phyloP scores from a whole-genome alignment of 148 eudicot species.

The Salicornia ramosissima region DNA sequence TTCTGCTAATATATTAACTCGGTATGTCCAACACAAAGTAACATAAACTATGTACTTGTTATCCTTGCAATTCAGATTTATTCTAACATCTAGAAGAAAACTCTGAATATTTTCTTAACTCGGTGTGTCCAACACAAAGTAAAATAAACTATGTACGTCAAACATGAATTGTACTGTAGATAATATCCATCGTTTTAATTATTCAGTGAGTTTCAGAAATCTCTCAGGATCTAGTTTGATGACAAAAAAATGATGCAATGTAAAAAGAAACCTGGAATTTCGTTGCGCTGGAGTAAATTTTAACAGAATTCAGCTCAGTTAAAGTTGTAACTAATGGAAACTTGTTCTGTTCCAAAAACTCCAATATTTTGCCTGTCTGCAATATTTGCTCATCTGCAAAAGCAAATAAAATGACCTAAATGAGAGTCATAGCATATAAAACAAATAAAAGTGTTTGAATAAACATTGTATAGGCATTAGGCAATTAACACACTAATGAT shows the following conservation, averaged over 20 bases:
- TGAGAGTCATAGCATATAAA: slow-evolving; percentile 4
- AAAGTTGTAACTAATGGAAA: slow-evolving; percentile 80
- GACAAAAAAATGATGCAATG: not conserved
- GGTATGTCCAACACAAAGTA: not conserved
- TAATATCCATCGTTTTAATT: no score
- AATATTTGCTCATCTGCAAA: slow-evolving; percentile 68
- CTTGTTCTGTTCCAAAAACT: slow-evolving; percentile 71
- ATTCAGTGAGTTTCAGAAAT: no score
- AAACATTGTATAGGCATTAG: no score
- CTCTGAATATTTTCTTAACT: no score
- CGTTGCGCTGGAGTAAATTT: slow-evolving; percentile 62
- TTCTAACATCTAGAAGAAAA: not conserved
- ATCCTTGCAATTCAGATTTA: not conserved
- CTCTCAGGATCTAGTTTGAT: not conserved
- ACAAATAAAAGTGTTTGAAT: no score
- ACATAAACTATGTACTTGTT: not conserved
- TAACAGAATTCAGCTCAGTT: slow-evolving; percentile 73
- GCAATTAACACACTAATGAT: no score
- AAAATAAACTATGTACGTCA: not conserved
- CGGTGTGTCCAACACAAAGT: not conserved
- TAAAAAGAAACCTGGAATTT: slow-evolving; percentile 58
- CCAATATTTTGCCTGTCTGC: slow-evolving; percentile 53
- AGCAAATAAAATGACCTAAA: slow-evolving; percentile 19
- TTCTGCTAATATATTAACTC: not conserved
- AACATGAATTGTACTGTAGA: no score